Evolutionary conservation across 768 basidiomycete genomes (phyloP).

Genomic region (Cytidiella melzeri): DNA sequence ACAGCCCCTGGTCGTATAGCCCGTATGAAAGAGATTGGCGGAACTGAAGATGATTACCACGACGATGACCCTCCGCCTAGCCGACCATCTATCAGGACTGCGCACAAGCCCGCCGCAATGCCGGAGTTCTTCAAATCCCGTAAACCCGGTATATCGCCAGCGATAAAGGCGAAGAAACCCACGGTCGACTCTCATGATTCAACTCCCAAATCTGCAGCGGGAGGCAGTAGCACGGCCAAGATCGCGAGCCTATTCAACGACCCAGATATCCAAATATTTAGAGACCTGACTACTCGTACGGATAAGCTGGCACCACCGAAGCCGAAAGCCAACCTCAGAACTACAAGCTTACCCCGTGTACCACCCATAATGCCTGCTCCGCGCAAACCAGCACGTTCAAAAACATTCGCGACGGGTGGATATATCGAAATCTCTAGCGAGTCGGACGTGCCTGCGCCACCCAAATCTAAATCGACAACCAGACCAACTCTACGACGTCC

Average conservation of each 20-base stretch:
- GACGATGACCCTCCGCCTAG: not conserved
- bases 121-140: slow-evolving; percentile 1
- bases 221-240: not conserved
- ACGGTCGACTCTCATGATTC: no score
- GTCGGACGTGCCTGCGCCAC: slow-evolving; percentile 20
- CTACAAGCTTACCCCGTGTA: not conserved
- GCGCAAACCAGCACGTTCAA: not conserved
- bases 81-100: not conserved
- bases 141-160: not conserved
- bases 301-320: not conserved
- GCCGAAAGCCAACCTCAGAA: not conserved
- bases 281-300: slow-evolving; percentile 6
- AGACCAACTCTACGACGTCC: not conserved
- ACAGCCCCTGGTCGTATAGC: not conserved
- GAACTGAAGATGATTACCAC: not conserved
- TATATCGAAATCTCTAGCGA: slow-evolving; percentile 36
- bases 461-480: not conserved
- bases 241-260: slow-evolving; percentile 1
- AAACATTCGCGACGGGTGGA: not conserved
- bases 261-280: slow-evolving; percentile 6
- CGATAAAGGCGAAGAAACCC: slow-evolving; percentile 4
- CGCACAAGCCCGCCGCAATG: not conserved
- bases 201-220: no score
- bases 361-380: not conserved
- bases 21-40: not conserved